phyloP scores from a whole-genome alignment of 306 rosid genomes.

The apple (Malus domestica) region ASM211411v1 NC_041795.1:19867501-19868000 shows the following conservation, averaged over 20 bases:
- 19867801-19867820: constrained; percentile 81
- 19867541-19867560: constrained; percentile 89
- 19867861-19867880: constrained; percentile 68
- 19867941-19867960: constrained; percentile 48
- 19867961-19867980: constrained; percentile 27
- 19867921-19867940: constrained; percentile 21
- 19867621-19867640: not conserved
- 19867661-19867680: constrained; percentile 79
- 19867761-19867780: constrained; percentile 69
- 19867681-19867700: constrained; percentile 92
- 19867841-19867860: constrained; percentile 94
- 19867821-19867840: constrained; percentile 93
- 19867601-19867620: not conserved
- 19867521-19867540: constrained; percentile 82
- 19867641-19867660: not conserved
- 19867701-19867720: constrained; percentile 79
- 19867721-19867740: constrained; percentile 89
- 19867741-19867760: constrained; percentile 91
- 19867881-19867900: constrained; percentile 91
- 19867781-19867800: constrained; percentile 70
- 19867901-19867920: constrained; percentile 60
- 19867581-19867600: not conserved
- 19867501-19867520: constrained; percentile 74
- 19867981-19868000: constrained; percentile 21
- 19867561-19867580: constrained; percentile 24